Conservation (phyloP, 2,329 filamentous ascomycete genomes). For the Ophiocordyceps camponoti-floridani region DNA sequence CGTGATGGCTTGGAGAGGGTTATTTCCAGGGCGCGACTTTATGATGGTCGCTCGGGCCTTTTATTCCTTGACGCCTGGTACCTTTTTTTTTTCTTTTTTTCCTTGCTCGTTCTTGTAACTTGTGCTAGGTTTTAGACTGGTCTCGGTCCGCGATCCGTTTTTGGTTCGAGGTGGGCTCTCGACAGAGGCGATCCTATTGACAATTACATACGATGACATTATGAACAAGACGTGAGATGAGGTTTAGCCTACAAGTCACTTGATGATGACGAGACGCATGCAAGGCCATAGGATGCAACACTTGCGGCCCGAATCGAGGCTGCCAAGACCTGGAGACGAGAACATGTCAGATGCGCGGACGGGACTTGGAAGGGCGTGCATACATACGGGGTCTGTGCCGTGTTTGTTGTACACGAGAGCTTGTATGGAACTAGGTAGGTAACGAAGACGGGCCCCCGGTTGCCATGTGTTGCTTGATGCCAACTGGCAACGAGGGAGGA, state of each 20-base stretch:
- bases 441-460: not conserved
- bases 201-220: not conserved
- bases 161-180: not conserved
- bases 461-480: too few species aligned
- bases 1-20: not conserved
- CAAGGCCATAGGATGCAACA: not conserved
- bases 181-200: not conserved
- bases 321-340: not conserved
- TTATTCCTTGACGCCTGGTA: not conserved
- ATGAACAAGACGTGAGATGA: not conserved
- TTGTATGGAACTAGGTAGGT: not conserved
- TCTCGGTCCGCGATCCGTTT: not conserved
- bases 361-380: too few species aligned
- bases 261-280: conserved; percentile 1
- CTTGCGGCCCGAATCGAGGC: not conserved
- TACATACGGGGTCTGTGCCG: too few species aligned
- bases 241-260: conserved; percentile 1
- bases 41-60: not conserved
- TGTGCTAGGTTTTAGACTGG: not conserved
- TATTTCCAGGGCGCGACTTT: not conserved
- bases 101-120: not conserved
- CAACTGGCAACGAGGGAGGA: too few species aligned
- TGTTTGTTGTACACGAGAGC: too few species aligned
- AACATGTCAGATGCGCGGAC: not conserved
- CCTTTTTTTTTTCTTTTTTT: not conserved